Conservation (phyloP, 2,329 filamentous ascomycete species). For the Epichloe sp. region DNA sequence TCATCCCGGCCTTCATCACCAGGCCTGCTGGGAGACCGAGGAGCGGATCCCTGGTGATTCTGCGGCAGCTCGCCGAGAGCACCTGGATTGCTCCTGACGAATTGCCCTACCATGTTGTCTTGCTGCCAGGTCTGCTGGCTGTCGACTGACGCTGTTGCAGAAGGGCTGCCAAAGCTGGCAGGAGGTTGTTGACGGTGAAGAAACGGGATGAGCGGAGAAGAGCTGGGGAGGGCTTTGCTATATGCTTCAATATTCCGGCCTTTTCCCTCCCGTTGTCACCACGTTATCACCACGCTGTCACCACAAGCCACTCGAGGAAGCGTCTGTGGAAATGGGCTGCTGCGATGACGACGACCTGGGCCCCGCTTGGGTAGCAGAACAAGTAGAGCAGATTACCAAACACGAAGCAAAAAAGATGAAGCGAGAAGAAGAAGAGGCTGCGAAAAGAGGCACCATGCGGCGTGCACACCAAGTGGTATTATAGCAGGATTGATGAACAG, state of each 20-base stretch:
- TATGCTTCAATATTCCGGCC: conserved; percentile 1
- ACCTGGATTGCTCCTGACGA: conserved; percentile 24
- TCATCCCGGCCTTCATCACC: conserved; percentile 20
- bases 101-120: conserved; percentile 20
- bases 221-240: conserved; percentile 6
- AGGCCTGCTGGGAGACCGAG: conserved; percentile 26
- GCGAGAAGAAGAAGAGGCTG: not conserved
- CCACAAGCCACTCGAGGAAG: not conserved
- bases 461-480: not conserved
- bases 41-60: conserved; percentile 33
- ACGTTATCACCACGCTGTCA: not conserved
- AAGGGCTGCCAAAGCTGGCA: conserved; percentile 20
- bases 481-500: not conserved
- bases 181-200: conserved; percentile 36
- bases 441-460: not conserved
- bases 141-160: not conserved
- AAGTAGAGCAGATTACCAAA: not conserved
- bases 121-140: conserved; percentile 1
- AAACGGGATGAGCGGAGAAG: conserved; percentile 25
- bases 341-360: not conserved
- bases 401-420: not conserved
- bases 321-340: not conserved
- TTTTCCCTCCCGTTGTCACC: conserved; percentile 1
- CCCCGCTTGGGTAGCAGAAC: not conserved
- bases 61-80: conserved; percentile 44